Evolutionary conservation across 257 asterid genomes (phyloP).

Genomic region (Rubia yunnanensis): DNA sequence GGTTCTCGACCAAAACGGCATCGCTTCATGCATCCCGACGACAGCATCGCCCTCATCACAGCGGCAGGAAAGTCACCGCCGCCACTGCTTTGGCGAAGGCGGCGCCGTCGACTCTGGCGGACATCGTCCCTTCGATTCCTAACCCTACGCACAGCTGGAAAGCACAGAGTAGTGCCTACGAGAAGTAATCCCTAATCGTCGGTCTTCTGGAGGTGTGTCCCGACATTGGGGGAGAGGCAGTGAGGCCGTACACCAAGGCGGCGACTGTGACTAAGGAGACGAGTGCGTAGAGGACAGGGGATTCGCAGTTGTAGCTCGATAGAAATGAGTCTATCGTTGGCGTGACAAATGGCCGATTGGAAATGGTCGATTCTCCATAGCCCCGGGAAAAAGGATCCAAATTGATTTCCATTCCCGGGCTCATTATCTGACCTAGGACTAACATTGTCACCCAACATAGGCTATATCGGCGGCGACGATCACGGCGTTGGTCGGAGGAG

Average conservation of each 20-base stretch:
- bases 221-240: constrained; percentile 13
- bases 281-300: constrained; percentile 40
- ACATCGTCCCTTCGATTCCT: constrained; percentile 74
- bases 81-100: constrained; percentile 28
- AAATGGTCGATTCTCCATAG: no score
- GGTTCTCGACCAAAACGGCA: constrained; percentile 45
- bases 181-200: constrained; percentile 16
- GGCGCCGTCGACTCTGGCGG: constrained; percentile 44
- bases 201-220: neutral
- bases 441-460: no score
- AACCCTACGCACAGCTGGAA: constrained; percentile 53
- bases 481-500: no score
- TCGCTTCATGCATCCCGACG: constrained; percentile 63
- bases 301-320: constrained; percentile 22
- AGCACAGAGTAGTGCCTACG: constrained; percentile 43
- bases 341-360: no score
- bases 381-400: no score
- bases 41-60: constrained; percentile 36
- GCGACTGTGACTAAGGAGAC: constrained; percentile 34
- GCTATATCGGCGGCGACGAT: no score
- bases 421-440: no score
- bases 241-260: constrained; percentile 36
- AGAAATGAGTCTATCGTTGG: constrained; percentile 15
- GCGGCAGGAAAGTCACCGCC: constrained; percentile 2
- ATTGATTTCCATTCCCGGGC: no score